These are phyloP conservation scores for Hanseniaspora lindneri DNA, from an alignment of 805 yeast species.

Conservation along the genomic window DNA sequence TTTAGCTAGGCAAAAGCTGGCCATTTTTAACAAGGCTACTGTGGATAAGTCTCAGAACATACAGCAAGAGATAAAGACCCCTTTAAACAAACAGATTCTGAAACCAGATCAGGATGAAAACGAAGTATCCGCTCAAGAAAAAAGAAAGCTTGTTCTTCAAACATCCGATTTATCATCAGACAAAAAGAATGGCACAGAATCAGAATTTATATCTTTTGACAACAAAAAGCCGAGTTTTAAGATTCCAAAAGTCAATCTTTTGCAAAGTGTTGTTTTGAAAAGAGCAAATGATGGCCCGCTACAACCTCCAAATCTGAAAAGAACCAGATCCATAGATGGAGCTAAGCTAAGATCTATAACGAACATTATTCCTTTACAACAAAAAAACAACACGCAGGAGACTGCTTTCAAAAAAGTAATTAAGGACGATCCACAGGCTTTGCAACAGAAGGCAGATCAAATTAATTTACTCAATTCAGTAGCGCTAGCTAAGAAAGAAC, in stretches of 20 bases:
- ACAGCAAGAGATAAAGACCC: too few species aligned
- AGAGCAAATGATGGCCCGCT: not conserved
- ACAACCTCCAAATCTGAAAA: slow-evolving; percentile 18
- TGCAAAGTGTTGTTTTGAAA: not conserved
- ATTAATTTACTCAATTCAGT: slow-evolving; percentile 15
- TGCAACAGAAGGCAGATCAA: not conserved
- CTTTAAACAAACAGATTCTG: not conserved
- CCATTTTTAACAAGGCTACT: not conserved
- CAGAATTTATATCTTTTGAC: not conserved
- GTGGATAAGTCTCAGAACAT: too few species aligned
- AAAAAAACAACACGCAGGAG: not conserved
- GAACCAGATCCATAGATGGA: slow-evolving; percentile 29
- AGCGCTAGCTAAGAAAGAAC: slow-evolving; percentile 20
- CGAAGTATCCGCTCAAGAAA: not conserved
- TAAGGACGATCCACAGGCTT: not conserved
- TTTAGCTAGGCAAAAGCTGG: not conserved
- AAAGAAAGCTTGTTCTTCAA: not conserved
- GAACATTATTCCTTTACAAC: slow-evolving; percentile 5
- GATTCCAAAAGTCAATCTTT: slow-evolving; percentile 1
- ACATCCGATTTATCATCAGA: not conserved
- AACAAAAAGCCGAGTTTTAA: not conserved
- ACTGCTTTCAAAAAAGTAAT: not conserved
- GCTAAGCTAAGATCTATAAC: slow-evolving; percentile 23
- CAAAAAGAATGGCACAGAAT: slow-evolving; percentile 7
- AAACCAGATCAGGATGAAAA: not conserved